These are phyloP conservation scores for Castanospermum australe DNA, from an alignment of 306 rosid species.

Conservation along the genomic window DNA sequence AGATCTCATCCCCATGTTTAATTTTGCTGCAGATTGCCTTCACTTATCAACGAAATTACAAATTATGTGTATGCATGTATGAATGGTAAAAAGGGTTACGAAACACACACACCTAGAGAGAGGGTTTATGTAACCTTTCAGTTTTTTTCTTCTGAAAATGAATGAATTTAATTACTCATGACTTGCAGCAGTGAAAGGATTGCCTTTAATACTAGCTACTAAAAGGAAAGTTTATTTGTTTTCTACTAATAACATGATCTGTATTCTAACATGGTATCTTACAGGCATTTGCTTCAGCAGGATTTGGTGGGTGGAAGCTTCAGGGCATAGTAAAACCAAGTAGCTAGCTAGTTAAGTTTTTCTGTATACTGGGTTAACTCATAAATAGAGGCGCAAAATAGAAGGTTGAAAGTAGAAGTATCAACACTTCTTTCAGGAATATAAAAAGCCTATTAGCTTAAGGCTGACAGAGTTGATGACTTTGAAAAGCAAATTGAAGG, in stretches of 20 bases:
- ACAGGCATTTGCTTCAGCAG: conserved; percentile 91
- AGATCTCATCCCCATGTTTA: neutral
- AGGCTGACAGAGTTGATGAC: too few relatives aligned
- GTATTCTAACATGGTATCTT: conserved; percentile 36
- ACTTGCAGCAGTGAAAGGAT: neutral
- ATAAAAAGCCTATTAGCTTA: too few relatives aligned
- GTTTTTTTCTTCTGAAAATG: neutral
- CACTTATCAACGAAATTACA: too few relatives aligned
- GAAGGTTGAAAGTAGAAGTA: conserved; percentile 28
- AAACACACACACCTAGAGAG: neutral
- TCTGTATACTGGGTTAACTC: neutral
- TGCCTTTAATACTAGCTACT: conserved; percentile 13
- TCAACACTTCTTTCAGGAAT: too few relatives aligned
- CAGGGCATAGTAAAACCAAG: conserved; percentile 88
- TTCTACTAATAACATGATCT: neutral
- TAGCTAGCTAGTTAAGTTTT: conserved; percentile 35
- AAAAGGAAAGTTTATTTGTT: conserved; percentile 5
- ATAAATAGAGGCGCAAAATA: neutral
- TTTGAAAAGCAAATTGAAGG: neutral
- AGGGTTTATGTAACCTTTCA: neutral
- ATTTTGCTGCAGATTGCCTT: too few relatives aligned
- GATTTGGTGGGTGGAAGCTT: conserved; percentile 97
- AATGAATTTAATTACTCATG: neutral
- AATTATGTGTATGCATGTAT: neutral
- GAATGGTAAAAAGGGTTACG: neutral